Percentiles rank a stretch among this genome's conserved stretches.
Evolutionary conservation across 202 grass and related monocot species (phyloP).

Genomic region (Setaria viridis): DNA sequence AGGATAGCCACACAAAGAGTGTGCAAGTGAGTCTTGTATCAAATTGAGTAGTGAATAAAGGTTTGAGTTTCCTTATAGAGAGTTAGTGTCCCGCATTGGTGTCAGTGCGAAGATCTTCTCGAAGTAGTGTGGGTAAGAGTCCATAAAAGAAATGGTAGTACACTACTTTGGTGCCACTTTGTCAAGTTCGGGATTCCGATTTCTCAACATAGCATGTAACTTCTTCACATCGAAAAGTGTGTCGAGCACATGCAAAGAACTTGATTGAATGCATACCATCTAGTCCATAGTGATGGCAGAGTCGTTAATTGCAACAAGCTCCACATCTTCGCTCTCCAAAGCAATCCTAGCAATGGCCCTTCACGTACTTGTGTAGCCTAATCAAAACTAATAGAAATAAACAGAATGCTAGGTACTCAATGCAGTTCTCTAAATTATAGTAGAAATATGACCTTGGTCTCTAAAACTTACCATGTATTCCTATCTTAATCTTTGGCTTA

Average conservation of each 20-base stretch:
- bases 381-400: background rate
- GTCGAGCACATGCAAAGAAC: background rate
- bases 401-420: background rate
- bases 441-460: slow-evolving; percentile 4
- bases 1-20: too few species aligned
- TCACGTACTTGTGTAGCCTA: slow-evolving; percentile 22
- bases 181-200: too few species aligned
- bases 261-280: slow-evolving; percentile 16
- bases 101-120: too few species aligned
- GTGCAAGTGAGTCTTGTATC: too few species aligned
- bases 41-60: too few species aligned
- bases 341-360: slow-evolving; percentile 3
- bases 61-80: too few species aligned
- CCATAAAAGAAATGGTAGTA: too few species aligned
- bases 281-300: background rate
- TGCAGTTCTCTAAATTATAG: slow-evolving; percentile 17
- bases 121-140: too few species aligned
- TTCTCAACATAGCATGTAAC: background rate
- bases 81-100: too few species aligned
- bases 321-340: slow-evolving; percentile 24
- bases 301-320: slow-evolving; percentile 33
- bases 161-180: too few species aligned
- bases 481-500: slow-evolving; percentile 27
- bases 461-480: slow-evolving; percentile 34
- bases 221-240: slow-evolving; percentile 18